phyloP scores from a whole-genome alignment of 1,139 yeast species.

The Magnusiomyces suaveolens region DNA sequence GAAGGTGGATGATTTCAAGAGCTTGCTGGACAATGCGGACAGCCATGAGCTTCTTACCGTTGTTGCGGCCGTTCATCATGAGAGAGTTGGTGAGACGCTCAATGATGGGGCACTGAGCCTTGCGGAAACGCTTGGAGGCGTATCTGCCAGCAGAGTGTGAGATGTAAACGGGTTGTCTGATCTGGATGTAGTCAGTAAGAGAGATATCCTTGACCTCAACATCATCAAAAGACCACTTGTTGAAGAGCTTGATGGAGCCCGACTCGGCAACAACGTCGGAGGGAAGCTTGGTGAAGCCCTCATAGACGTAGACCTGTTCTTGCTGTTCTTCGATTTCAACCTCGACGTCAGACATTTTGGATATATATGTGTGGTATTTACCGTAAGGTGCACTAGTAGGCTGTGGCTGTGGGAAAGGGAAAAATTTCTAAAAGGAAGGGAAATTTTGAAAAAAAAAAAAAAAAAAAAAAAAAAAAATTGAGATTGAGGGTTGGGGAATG shows the following conservation, averaged over 20 bases:
- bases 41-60: slow-evolving; percentile 99
- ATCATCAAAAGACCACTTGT: slow-evolving; percentile 98
- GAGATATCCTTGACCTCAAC: slow-evolving; percentile 97
- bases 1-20: slow-evolving; percentile 91
- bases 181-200: slow-evolving; percentile 95
- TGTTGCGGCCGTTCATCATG: slow-evolving; percentile 99
- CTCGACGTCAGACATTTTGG: slow-evolving; percentile 23
- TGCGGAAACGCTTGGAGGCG: slow-evolving; percentile 99
- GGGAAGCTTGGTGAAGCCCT: slow-evolving; percentile 68
- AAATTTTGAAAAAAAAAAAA: slow-evolving; percentile 3
- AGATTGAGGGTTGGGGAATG: too few relatives aligned
- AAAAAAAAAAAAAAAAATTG: too few relatives aligned
- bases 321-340: slow-evolving; percentile 18
- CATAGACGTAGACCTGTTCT: slow-evolving; percentile 23
- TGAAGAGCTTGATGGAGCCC: slow-evolving; percentile 93
- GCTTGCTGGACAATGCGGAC: slow-evolving; percentile 99
- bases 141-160: slow-evolving; percentile 99
- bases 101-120: slow-evolving; percentile 98
- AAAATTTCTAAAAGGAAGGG: slow-evolving; percentile 10
- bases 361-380: slow-evolving; percentile 8
- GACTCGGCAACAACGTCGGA: slow-evolving; percentile 95
- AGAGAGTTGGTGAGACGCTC: slow-evolving; percentile 99
- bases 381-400: neutral
- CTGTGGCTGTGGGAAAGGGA: neutral
- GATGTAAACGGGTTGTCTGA: slow-evolving; percentile 94